Evolutionary conservation across 2,329 filamentous ascomycete genomes (phyloP).

Genomic region (Rugonectria rugulosa): DNA sequence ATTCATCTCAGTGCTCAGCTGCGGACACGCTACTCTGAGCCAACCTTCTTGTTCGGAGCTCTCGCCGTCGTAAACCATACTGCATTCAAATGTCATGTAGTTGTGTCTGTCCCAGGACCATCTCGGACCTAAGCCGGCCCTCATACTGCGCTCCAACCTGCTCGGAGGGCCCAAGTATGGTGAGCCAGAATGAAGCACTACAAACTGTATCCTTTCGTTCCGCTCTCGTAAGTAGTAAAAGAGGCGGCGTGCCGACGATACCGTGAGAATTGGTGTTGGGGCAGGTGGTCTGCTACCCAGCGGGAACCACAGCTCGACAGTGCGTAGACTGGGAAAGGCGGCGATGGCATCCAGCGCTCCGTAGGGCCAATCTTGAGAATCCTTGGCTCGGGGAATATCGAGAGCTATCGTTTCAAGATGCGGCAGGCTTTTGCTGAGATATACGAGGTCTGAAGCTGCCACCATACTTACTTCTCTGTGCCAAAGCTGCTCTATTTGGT

Average conservation of each 20-base stretch:
- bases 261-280: conserved; percentile 5
- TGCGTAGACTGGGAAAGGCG: conserved; percentile 3
- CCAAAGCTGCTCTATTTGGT: conserved; percentile 1
- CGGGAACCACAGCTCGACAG: conserved; percentile 13
- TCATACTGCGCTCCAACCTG: background rate
- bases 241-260: conserved; percentile 1
- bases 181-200: conserved; percentile 15
- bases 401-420: conserved; percentile 9
- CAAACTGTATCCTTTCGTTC: conserved; percentile 9
- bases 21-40: conserved; percentile 3
- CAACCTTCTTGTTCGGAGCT: background rate
- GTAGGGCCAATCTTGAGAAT: conserved; percentile 12
- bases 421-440: conserved; percentile 1
- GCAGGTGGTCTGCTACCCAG: background rate
- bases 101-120: conserved; percentile 7
- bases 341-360: conserved; percentile 8
- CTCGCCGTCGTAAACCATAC: background rate
- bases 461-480: background rate
- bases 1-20: conserved; percentile 2
- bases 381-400: conserved; percentile 4
- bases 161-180: no score
- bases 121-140: background rate
- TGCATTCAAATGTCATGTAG: conserved; percentile 6
- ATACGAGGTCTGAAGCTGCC: background rate
- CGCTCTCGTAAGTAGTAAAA: conserved; percentile 4